Percentiles rank a stretch among this genome's conserved stretches.
Evolutionary conservation across 106 monocot species (phyloP).

Genomic region (Agapanthus africanus): DNA sequence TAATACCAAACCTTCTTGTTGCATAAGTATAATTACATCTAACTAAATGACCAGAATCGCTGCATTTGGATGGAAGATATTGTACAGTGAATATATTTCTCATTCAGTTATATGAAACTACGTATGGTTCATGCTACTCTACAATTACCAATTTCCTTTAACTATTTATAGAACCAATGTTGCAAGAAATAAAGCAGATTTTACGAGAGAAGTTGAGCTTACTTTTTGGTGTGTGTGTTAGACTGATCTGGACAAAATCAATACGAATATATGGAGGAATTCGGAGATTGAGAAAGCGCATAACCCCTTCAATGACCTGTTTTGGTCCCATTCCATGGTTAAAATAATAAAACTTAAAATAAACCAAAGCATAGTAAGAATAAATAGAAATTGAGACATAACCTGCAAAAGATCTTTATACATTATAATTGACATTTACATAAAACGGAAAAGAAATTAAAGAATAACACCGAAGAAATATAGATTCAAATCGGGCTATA

Average conservation of each 20-base stretch:
- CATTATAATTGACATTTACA: too few relatives aligned
- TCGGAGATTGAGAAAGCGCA: conserved; percentile 59
- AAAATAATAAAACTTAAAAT: neutral
- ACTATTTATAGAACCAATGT: neutral
- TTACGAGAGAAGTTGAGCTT: too few relatives aligned
- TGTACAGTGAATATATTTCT: neutral
- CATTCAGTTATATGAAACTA: neutral
- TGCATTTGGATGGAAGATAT: neutral
- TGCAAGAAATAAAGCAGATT: conserved; percentile 1
- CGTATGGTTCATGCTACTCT: neutral
- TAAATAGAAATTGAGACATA: conserved; percentile 5
- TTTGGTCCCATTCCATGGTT: conserved; percentile 6
- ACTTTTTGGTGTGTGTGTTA: conserved; percentile 70
- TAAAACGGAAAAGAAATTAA: too few relatives aligned
- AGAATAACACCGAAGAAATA: too few relatives aligned
- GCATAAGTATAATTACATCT: neutral
- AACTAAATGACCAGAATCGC: neutral
- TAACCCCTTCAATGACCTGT: conserved; percentile 82
- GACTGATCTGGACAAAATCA: conserved; percentile 70
- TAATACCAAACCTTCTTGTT: too few relatives aligned
- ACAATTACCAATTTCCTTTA: neutral
- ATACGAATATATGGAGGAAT: conserved; percentile 91
- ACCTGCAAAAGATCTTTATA: neutral
- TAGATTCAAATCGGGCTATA: too few relatives aligned
- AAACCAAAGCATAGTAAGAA: conserved; percentile 1